Evolutionary conservation across 2,329 filamentous ascomycete genomes (phyloP).

Genomic region (Colletotrichum tamarilloi): DNA sequence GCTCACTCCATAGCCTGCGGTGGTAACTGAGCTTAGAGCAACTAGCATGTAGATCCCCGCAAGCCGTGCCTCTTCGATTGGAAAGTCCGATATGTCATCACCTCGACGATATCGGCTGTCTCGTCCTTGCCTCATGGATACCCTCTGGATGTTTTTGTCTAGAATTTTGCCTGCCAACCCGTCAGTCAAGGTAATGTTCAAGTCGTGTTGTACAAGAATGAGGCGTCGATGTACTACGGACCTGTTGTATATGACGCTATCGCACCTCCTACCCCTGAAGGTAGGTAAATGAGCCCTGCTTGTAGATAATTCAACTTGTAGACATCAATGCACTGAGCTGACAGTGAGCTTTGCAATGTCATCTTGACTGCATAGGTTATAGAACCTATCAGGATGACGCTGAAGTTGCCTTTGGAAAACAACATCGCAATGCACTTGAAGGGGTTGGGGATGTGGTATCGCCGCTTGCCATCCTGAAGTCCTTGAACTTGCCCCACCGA

Average conservation of each 20-base stretch:
- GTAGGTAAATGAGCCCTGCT: constrained; percentile 34
- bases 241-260: not conserved
- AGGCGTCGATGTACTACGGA: not conserved
- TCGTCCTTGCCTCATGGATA: too few species aligned
- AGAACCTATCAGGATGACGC: constrained; percentile 32
- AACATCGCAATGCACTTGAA: not conserved
- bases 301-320: constrained; percentile 35
- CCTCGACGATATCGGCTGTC: too few species aligned
- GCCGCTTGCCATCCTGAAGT: too few species aligned
- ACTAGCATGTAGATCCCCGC: too few species aligned
- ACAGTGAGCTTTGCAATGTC: constrained; percentile 6
- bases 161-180: not conserved
- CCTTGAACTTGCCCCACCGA: too few species aligned
- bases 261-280: constrained; percentile 22
- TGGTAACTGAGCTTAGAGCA: too few species aligned
- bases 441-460: not conserved
- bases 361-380: constrained; percentile 33
- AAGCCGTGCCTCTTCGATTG: too few species aligned
- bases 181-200: not conserved
- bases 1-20: too few species aligned
- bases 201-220: too few species aligned
- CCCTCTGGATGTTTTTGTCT: too few species aligned
- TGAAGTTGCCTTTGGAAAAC: not conserved
- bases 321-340: constrained; percentile 30
- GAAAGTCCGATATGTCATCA: too few species aligned